Conservation (phyloP, 1,284 basidiomycete species). For the Sutorius eximius region DNA sequence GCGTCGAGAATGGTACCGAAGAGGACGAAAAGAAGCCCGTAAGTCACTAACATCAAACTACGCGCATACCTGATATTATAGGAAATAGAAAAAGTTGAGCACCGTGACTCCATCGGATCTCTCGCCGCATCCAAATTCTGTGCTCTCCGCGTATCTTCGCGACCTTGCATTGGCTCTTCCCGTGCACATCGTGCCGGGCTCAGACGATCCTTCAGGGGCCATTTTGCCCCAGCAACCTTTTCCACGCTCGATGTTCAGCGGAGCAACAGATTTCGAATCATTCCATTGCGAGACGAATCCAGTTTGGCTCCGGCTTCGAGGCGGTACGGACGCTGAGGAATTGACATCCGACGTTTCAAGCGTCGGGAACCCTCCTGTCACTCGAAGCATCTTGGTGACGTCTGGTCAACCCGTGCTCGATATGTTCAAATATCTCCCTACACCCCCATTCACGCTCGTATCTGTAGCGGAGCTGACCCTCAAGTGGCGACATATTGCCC, state of each 20-base stretch:
- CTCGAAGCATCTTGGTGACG: slow-evolving; percentile 71
- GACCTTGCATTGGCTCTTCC: slow-evolving; percentile 75
- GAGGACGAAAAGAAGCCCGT: slow-evolving; percentile 61
- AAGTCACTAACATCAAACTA: slow-evolving; percentile 28
- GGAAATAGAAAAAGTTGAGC: slow-evolving; percentile 54
- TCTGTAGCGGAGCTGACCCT: slow-evolving; percentile 79
- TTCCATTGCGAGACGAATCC: slow-evolving; percentile 90
- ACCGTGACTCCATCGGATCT: slow-evolving; percentile 59
- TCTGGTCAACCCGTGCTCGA: slow-evolving; percentile 95
- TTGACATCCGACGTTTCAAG: slow-evolving; percentile 10
- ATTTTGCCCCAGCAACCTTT: slow-evolving; percentile 94
- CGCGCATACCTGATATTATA: slow-evolving; percentile 5
- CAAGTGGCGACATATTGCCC: slow-evolving; percentile 94
- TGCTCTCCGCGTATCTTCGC: slow-evolving; percentile 68
- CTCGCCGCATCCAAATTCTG: slow-evolving; percentile 72
- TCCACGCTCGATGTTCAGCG: slow-evolving; percentile 88
- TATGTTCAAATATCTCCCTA: slow-evolving; percentile 88
- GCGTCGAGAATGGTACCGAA: slow-evolving; percentile 31
- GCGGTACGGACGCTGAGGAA: slow-evolving; percentile 29
- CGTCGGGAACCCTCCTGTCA: slow-evolving; percentile 25
- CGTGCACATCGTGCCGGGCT: slow-evolving; percentile 84
- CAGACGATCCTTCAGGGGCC: slow-evolving; percentile 82
- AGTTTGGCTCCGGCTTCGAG: slow-evolving; percentile 69
- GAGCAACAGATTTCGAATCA: slow-evolving; percentile 58
- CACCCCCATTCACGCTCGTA: slow-evolving; percentile 66